Base-by-base conservation (phyloP, 2,329 filamentous ascomycete species). In the Fusarium temperatum region DNA sequence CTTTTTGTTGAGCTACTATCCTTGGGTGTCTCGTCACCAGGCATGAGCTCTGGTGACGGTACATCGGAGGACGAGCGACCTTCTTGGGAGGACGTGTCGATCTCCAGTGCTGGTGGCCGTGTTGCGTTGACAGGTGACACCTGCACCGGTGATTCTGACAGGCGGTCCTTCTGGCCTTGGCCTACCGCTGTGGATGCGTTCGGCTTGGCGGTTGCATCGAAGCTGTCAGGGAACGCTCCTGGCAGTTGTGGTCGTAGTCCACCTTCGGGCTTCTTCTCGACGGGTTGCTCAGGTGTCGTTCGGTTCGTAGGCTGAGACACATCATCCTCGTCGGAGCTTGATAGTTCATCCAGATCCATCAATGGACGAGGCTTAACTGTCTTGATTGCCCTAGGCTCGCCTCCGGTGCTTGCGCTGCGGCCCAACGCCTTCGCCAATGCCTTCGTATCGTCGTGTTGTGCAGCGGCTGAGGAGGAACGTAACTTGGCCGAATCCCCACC, bases 11-110 rank as follows among this genome's bases (percentile, higher is more conserved):
- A 86, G 82, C 73, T 77, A 28, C 73, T 76, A 74, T 82, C 72
- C 77, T 83, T 81, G 24, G 79, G 78, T 28, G 78, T 80, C 42
- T 81, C 83, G 39, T 86, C 85, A 15, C 82, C 83, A 17, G 88
- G 87, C 30, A 87, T 83, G 13, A 90, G 83, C 73, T 92, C 90
- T 4, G 90, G 89, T 15, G 91, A 92, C 8, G 91, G 89, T 26
- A 92, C 91, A 8, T 90, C 91, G 35, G 88, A 83, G 14, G 91
- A 92, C 30, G 90, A 89, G 59, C 86, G 85, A 68, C 89, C 90
- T 63, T 92, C 91, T 77, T 92, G 90, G 73, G 92, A 93, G 17
- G 92, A 94, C 11, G 88, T 91, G 80, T 95, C 93, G 28, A 88
- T 88, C 75, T 92, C 89, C 41, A 96, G 88, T 38, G 89, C 89